Percentiles rank a stretch among this genome's conserved stretches.
Conservation (phyloP, 306 rosid genomes). For the Mimosa pudica region DNA sequence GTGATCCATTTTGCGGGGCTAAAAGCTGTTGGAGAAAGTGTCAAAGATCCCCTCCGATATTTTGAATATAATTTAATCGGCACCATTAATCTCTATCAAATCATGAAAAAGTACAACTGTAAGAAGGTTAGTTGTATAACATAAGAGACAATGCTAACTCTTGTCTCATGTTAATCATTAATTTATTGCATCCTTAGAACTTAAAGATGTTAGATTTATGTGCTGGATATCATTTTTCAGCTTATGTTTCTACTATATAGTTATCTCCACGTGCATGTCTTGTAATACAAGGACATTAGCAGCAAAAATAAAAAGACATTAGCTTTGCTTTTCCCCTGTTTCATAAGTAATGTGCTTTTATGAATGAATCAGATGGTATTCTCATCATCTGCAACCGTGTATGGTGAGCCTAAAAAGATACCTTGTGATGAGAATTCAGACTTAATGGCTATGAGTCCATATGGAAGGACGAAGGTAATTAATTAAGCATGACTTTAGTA, state of each 20-base stretch:
- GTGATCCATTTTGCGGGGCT: conserved; percentile 92
- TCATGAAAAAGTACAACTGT: conserved; percentile 76
- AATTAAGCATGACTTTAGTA: neutral
- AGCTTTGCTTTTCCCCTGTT: neutral
- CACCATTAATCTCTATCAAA: conserved; percentile 76
- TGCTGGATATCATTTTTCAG: neutral
- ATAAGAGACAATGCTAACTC: neutral
- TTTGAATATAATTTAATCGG: conserved; percentile 77
- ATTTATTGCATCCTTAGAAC: neutral
- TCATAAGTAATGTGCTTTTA: neutral
- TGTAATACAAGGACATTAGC: neutral
- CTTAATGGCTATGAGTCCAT: conserved; percentile 76
- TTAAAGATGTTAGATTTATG: neutral
- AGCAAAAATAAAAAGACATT: neutral
- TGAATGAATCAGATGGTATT: conserved; percentile 67
- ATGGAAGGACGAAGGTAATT: conserved; percentile 84
- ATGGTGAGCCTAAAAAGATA: conserved; percentile 80
- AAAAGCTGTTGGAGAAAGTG: conserved; percentile 91
- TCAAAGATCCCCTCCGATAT: conserved; percentile 68
- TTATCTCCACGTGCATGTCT: neutral
- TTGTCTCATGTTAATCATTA: neutral
- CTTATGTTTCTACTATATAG: neutral
- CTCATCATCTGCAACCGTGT: conserved; percentile 93
- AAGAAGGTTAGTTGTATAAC: conserved; percentile 55
- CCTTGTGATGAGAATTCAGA: conserved; percentile 80